Conservation (phyloP, 805 yeast genomes). For the Hemisphaericaspora nanyangensis region DNA sequence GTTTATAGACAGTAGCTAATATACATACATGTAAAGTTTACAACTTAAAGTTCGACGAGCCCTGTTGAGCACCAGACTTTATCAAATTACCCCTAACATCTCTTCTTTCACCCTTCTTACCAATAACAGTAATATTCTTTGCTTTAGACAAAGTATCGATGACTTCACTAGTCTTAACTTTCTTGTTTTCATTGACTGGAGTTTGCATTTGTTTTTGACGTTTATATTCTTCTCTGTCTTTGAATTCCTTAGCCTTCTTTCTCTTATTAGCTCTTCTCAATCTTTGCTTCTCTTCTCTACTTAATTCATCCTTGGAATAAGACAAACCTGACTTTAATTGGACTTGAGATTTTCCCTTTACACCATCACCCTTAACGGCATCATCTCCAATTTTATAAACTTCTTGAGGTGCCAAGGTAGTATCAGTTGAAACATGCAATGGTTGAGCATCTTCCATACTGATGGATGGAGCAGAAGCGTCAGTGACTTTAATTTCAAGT, state of each 20-base stretch:
- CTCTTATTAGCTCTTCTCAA: slow-evolving; percentile 84
- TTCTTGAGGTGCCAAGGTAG: slow-evolving; percentile 93
- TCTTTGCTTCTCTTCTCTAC: slow-evolving; percentile 82
- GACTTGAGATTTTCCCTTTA: slow-evolving; percentile 48
- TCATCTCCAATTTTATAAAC: slow-evolving; percentile 58
- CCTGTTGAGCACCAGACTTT: slow-evolving; percentile 34
- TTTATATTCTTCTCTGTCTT: slow-evolving; percentile 27
- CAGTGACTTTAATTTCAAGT: slow-evolving; percentile 69
- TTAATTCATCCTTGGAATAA: slow-evolving; percentile 75
- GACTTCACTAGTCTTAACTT: slow-evolving; percentile 57
- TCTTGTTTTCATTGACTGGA: slow-evolving; percentile 36
- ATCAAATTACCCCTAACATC: slow-evolving; percentile 68
- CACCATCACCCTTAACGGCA: slow-evolving; percentile 25
- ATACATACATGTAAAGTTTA: slow-evolving; percentile 7
- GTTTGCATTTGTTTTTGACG: slow-evolving; percentile 28
- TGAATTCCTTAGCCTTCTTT: slow-evolving; percentile 58
- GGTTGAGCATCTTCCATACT: slow-evolving; percentile 98
- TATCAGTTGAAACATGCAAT: slow-evolving; percentile 65
- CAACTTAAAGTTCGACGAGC: slow-evolving; percentile 25
- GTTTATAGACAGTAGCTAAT: no score
- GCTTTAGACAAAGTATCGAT: slow-evolving; percentile 68
- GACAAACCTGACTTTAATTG: slow-evolving; percentile 73
- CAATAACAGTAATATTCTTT: slow-evolving; percentile 75
- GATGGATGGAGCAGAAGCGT: slow-evolving; percentile 61
- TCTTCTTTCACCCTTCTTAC: slow-evolving; percentile 68